phyloP scores from a whole-genome alignment of 163 green algal species.

The Trebouxia gelatinosa region DNA sequence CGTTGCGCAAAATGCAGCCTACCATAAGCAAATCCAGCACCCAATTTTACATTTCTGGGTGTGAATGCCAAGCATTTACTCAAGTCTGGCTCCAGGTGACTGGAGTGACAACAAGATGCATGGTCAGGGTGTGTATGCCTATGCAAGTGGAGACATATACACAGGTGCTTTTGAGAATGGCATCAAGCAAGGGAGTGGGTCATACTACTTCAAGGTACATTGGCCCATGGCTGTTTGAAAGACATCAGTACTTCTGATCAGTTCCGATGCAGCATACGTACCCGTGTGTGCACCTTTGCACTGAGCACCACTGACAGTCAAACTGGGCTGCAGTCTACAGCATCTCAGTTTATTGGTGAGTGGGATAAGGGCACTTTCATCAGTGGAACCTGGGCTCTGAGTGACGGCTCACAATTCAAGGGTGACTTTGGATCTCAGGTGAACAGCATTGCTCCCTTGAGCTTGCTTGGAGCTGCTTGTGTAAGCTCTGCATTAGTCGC shows the following conservation, averaged over 20 bases:
- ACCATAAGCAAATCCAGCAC: too few relatives aligned
- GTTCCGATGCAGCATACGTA: neutral
- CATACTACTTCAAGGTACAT: conserved; percentile 30
- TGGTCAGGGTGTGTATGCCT: conserved; percentile 18
- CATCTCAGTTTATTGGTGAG: neutral
- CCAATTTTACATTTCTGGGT: too few relatives aligned
- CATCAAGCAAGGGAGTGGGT: conserved; percentile 8
- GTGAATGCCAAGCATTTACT: neutral
- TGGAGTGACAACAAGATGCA: conserved; percentile 24
- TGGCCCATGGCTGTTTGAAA: neutral
- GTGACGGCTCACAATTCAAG: conserved; percentile 20
- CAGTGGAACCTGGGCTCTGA: conserved; percentile 10
- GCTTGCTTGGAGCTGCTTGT: neutral
- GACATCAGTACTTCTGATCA: neutral
- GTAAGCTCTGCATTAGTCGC: neutral
- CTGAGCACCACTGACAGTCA: neutral
- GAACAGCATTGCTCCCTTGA: neutral
- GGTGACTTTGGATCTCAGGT: conserved; percentile 19
- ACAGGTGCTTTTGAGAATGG: conserved; percentile 6
- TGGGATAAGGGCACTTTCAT: conserved; percentile 18
- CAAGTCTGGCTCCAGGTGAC: conserved; percentile 10
- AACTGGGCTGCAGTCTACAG: neutral
- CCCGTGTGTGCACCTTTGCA: neutral
- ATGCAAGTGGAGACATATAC: conserved; percentile 30
- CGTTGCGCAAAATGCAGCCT: neutral